Base-by-base conservation (phyloP, 306 rosid genomes). In the Cicer chorassanicum region DNA sequence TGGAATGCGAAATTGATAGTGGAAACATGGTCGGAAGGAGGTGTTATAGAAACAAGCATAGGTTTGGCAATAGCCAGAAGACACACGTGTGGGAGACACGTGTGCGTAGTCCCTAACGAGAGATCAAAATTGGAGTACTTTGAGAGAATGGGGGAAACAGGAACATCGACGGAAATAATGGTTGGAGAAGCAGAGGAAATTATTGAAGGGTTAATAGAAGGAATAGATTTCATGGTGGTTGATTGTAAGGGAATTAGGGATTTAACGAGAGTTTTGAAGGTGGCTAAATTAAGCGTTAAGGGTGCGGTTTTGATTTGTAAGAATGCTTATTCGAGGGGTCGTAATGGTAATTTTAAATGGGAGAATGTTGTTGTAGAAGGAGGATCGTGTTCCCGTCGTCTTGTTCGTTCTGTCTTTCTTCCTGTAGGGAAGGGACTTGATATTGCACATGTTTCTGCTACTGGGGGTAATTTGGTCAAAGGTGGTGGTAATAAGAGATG, bases 391-490 rank as follows among this genome's bases (percentile, higher is more conserved):
- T 79, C 92, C 0, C 82, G 92, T 6, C 84, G 92, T 1, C 12
- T 94, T 42, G 93, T 90, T 1, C 76, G 93, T 2, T 85, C 99
- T 1, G 97, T 92, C 73, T 92, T 86, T 82, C 86, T 94, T 79
- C 99, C 97, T 1, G 99, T 94, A 0, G 99, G 96, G 63, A 75
- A 78, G 38, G 99, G 99, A 1, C 82, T 94, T 54, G 95, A 94
- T 42, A 88, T 92, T 0, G 99, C 99, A 1, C 92, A 94, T 15
- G 92, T 94, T 9, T 89, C 94, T 0, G 79, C 81, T 38, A 29
- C 70, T 2, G 94, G 84, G 13, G 86, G 77, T 29, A 78, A 55
- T 73, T 67, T 73, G 0, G 82, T 63, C 45, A 82, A 56, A 9
- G 80, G 2, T 34, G 63, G 81, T 16, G 5, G 55, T 41, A n/a